Percentiles rank a stretch among this genome's conserved stretches.
Conservation (phyloP, 106 monocot species). For the Posidonia australis region DNA sequence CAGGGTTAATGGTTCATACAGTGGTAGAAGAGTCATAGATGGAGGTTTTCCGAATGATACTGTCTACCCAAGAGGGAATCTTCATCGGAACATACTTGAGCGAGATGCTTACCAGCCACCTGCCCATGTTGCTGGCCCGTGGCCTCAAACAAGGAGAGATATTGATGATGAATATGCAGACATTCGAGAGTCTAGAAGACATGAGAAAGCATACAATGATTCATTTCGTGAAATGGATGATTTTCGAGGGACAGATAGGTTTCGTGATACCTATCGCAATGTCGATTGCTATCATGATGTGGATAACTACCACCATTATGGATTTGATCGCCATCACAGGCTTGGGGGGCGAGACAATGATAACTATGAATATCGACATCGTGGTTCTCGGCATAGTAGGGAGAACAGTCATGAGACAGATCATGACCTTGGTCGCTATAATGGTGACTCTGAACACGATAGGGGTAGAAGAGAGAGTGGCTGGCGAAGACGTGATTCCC, state of each 20-base stretch:
- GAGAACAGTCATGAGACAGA: conserved; percentile 65
- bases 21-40: conserved; percentile 51
- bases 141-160: conserved; percentile 66
- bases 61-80: conserved; percentile 39
- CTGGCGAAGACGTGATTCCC: conserved; percentile 66
- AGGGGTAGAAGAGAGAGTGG: conserved; percentile 58
- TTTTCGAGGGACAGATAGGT: conserved; percentile 37
- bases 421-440: conserved; percentile 50
- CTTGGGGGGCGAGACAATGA: conserved; percentile 48
- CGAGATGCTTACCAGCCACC: conserved; percentile 56
- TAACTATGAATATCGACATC: conserved; percentile 42
- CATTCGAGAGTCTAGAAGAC: conserved; percentile 54
- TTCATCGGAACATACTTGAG: conserved; percentile 35
- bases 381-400: conserved; percentile 35
- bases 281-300: conserved; percentile 41
- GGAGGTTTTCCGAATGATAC: conserved; percentile 58
- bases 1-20: conserved; percentile 77
- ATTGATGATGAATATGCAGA: conserved; percentile 56
- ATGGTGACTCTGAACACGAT: conserved; percentile 74
- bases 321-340: conserved; percentile 54
- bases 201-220: conserved; percentile 29
- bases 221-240: conserved; percentile 52
- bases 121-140: conserved; percentile 30
- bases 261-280: conserved; percentile 36
- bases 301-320: conserved; percentile 57